Evolutionary conservation across 257 asterid genomes (phyloP), one percentile per base, ranked within the genome.

Genomic region (Rubia yunnanensis): DNA sequence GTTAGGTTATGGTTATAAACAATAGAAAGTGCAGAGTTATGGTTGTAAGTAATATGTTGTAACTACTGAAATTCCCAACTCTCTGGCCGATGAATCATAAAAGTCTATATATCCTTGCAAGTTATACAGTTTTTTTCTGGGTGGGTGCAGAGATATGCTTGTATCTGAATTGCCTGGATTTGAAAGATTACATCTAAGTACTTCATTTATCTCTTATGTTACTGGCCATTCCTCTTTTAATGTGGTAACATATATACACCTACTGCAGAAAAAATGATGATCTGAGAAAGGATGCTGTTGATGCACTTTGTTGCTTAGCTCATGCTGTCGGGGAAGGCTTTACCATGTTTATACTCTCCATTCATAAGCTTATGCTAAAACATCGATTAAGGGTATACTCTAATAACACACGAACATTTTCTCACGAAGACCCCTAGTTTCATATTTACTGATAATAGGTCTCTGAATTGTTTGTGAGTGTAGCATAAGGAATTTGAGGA

Each of bases 401-500:
- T 69, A 34, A 5, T 49, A 7, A 46, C 65, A 31, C 53, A 2
- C 5, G 18, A 48, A 46, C 18, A 24, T 2, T 44, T 2, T 9
- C 36, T 48, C 66, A 39, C 32, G 53, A 30, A 3, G 44, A 36
- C 28, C 27, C 66, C 27, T 63, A 60, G 65, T 27, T 72, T 27
- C 28, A 46, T 38, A 27, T 20, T 67, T 73, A 52, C 52, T 48
- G 68, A 69, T 24, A 38, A 38, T 41, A 46, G n/a, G 46, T 23
- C 67, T 57, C 64, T 67, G 23, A 41, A 63, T 20, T 75, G 61
- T 62, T 77, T 72, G 54, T 71, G 64, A 22, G 60, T 71, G 68
- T 89, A 94, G 99, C 97, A 94, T 72, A 86, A 84, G 81, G 96
- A 94, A 68, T 94, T 94, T 52, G 96, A 94, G 81, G 99, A 88